These are phyloP conservation scores for Umbelopsis ramanniana DNA, from an alignment of 192 early-diverging fungal species.

Conservation along the genomic window DNA sequence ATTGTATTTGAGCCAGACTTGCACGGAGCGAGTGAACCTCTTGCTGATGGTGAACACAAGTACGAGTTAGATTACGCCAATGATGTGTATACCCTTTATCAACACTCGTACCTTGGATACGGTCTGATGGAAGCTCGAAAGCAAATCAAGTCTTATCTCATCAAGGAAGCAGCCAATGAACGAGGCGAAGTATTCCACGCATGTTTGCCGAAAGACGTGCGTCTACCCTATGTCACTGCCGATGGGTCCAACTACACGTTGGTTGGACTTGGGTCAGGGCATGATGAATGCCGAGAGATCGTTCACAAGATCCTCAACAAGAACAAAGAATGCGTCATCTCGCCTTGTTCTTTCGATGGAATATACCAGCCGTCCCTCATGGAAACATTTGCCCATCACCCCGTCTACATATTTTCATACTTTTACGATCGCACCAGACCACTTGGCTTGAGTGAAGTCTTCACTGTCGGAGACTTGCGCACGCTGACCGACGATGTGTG, in stretches of 20 bases:
- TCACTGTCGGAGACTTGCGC: slow-evolving; percentile 64
- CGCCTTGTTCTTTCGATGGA: slow-evolving; percentile 82
- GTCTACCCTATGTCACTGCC: not conserved
- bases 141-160: slow-evolving; percentile 62
- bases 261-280: not conserved
- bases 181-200: slow-evolving; percentile 57
- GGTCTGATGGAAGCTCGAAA: slow-evolving; percentile 88
- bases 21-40: slow-evolving; percentile 41
- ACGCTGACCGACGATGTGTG: slow-evolving; percentile 65
- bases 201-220: slow-evolving; percentile 60
- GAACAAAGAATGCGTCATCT: slow-evolving; percentile 46
- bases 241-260: not conserved
- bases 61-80: slow-evolving; percentile 73
- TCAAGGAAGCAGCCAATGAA: slow-evolving; percentile 34
- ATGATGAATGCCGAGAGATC: slow-evolving; percentile 37
- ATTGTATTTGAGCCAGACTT: slow-evolving; percentile 93
- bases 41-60: slow-evolving; percentile 72
- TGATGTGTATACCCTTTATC: slow-evolving; percentile 82
- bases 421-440: slow-evolving; percentile 82
- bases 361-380: slow-evolving; percentile 75
- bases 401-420: slow-evolving; percentile 88
- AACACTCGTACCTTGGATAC: slow-evolving; percentile 94
- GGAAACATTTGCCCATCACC: slow-evolving; percentile 62
- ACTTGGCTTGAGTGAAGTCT: slow-evolving; percentile 58
- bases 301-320: slow-evolving; percentile 66